A percentile compares a stretch with the other conserved stretches of the same genome.
Evolutionary conservation across 495 filamentous ascomycete genomes (phyloP).

Genomic region (Entonaema liquescens): DNA sequence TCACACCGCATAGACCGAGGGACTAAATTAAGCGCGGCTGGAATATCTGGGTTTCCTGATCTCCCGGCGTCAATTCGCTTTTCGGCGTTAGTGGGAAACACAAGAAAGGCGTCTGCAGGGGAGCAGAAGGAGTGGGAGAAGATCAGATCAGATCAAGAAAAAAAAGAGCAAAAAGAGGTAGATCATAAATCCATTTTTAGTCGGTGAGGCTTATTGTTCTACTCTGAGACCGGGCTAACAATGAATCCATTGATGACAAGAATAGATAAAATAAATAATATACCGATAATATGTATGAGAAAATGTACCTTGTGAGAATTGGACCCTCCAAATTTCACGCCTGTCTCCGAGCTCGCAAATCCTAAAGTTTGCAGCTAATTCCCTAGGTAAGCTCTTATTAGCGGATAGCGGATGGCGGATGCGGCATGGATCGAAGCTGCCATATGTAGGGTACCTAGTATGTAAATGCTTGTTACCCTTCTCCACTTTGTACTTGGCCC

Average conservation of each 20-base stretch:
- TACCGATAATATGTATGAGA: not conserved
- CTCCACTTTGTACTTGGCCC: not conserved
- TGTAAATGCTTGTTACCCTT: not conserved
- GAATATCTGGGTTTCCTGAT: not conserved
- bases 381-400: not conserved
- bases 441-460: not conserved
- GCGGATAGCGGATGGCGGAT: not conserved
- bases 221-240: conserved; percentile 1
- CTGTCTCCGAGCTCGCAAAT: conserved; percentile 16
- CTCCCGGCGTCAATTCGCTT: not conserved
- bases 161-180: not conserved
- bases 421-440: conserved; percentile 1
- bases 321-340: not conserved
- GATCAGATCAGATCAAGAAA: not conserved
- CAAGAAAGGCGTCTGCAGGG: not conserved
- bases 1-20: not conserved
- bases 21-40: not conserved
- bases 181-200: conserved; percentile 8
- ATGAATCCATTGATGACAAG: conserved; percentile 15
- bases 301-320: not conserved
- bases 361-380: conserved; percentile 6
- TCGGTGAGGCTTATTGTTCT: conserved; percentile 3
- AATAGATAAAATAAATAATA: not conserved
- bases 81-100: not conserved
- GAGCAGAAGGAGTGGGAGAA: not conserved